Evolutionary conservation across 169 alveolate genomes (phyloP).

Genomic region (Neospora caninum): DNA sequence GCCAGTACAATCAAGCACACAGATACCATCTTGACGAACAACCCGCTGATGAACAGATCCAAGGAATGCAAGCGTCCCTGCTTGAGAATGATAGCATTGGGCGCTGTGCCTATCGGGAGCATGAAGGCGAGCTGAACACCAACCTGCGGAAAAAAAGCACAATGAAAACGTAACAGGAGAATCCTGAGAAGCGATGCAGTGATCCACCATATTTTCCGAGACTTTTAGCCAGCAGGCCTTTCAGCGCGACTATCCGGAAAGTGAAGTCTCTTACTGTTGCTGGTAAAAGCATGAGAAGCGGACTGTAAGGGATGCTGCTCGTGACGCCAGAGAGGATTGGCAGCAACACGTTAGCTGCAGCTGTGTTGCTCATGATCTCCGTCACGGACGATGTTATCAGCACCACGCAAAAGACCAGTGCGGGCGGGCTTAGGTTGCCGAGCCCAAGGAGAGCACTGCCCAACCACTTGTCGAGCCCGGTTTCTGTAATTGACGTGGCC

Average conservation of each 20-base stretch:
- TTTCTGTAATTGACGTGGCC: slow-evolving; percentile 9
- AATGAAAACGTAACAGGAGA: neutral
- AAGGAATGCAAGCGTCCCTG: neutral
- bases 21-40: neutral
- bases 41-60: slow-evolving; percentile 9
- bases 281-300: slow-evolving; percentile 48
- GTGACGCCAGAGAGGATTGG: slow-evolving; percentile 53
- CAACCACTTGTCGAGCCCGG: slow-evolving; percentile 55
- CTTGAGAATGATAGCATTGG: slow-evolving; percentile 17
- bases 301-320: slow-evolving; percentile 20
- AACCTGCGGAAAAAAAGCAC: neutral
- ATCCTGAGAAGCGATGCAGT: neutral
- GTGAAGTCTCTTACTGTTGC: slow-evolving; percentile 42
- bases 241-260: neutral
- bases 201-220: neutral
- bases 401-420: slow-evolving; percentile 50
- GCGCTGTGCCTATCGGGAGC: slow-evolving; percentile 29
- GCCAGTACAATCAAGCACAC: neutral
- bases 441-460: slow-evolving; percentile 20
- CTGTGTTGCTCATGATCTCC: slow-evolving; percentile 63
- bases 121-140: slow-evolving; percentile 39
- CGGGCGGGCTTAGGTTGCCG: neutral
- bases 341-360: slow-evolving; percentile 56
- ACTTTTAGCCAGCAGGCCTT: neutral
- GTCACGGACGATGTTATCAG: slow-evolving; percentile 28